These are phyloP conservation scores for Apiotrichum veenhuisii DNA, from an alignment of 1,284 basidiomycete genomes.

Conservation along the genomic window DNA sequence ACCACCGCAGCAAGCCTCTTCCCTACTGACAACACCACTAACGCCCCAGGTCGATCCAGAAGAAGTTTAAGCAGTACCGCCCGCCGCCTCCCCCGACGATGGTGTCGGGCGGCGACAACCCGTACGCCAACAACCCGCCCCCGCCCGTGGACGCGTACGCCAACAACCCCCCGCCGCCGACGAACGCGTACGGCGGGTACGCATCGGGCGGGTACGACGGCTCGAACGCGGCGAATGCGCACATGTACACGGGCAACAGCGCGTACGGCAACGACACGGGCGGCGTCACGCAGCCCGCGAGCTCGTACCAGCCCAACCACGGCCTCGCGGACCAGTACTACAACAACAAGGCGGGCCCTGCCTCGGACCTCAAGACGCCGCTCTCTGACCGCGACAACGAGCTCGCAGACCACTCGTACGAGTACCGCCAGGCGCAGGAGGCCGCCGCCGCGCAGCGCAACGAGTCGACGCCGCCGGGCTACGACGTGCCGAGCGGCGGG, in stretches of 20 bases:
- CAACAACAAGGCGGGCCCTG: constrained; percentile 6
- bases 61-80: constrained; percentile 30
- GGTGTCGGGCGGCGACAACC: not conserved
- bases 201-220: constrained; percentile 17
- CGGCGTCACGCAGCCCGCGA: constrained; percentile 16
- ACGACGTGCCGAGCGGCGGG: constrained; percentile 6
- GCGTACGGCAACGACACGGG: not conserved
- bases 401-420: constrained; percentile 26
- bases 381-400: not conserved
- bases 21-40: not conserved
- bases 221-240: not conserved
- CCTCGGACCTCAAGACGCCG: constrained; percentile 5
- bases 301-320: constrained; percentile 37
- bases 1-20: not conserved
- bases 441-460: not conserved
- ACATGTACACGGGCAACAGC: no score
- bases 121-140: not conserved
- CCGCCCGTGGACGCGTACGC: constrained; percentile 17
- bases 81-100: constrained; percentile 23
- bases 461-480: constrained; percentile 1
- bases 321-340: constrained; percentile 36
- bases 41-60: constrained; percentile 27
- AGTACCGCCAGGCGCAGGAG: constrained; percentile 46
- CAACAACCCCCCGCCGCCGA: constrained; percentile 36
- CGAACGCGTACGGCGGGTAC: constrained; percentile 9